phyloP scores from a whole-genome alignment of 305 asterid genomes.

The Ajuga reptans region DNA sequence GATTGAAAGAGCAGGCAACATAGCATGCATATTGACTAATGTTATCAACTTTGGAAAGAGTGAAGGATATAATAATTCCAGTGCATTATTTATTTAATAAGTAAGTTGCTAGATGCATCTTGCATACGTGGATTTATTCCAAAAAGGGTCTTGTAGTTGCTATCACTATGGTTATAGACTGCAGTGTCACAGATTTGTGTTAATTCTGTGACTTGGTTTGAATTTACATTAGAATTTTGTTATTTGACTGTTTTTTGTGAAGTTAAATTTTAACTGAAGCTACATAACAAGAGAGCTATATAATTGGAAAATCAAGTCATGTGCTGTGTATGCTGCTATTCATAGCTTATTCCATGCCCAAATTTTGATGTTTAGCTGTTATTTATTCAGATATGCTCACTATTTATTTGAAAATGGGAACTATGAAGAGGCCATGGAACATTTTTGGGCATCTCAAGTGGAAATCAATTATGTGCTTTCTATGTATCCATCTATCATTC shows the following conservation, averaged over 20 bases:
- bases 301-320: not conserved
- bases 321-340: slow-evolving; percentile 6
- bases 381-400: slow-evolving; percentile 71
- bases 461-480: slow-evolving; percentile 80
- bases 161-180: not conserved
- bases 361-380: slow-evolving; percentile 22
- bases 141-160: not conserved
- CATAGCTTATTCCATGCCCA: slow-evolving; percentile 17
- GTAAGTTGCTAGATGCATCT: not conserved
- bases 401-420: slow-evolving; percentile 81
- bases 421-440: slow-evolving; percentile 97
- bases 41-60: not conserved
- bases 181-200: not conserved
- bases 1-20: not conserved
- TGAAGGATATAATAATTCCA: not conserved
- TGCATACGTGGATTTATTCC: not conserved
- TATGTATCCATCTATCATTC: slow-evolving; percentile 69
- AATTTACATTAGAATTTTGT: not conserved
- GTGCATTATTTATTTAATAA: not conserved
- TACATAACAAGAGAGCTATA: not conserved
- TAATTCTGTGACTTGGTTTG: not conserved
- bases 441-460: slow-evolving; percentile 87
- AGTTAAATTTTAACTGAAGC: not conserved
- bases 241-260: slow-evolving; percentile 3
- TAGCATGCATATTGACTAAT: not conserved